A percentile compares a stretch with the other conserved stretches of the same genome.
These are phyloP conservation scores for Bipolaris gigantea DNA, from an alignment of 2,329 filamentous ascomycete genomes.

Conservation along the genomic window DNA sequence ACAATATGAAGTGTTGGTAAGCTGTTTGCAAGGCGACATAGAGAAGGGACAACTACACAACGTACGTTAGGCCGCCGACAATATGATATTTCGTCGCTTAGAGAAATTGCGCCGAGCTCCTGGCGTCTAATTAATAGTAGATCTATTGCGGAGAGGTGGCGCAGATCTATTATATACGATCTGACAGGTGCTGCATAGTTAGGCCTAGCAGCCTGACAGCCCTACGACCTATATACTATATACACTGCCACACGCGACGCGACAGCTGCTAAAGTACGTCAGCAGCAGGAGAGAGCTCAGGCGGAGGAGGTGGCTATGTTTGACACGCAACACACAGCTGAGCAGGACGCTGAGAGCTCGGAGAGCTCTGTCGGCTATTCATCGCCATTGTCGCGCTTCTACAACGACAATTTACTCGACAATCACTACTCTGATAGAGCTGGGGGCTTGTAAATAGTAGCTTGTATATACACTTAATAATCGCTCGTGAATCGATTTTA, in stretches of 20 bases:
- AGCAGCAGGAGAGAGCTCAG: background rate
- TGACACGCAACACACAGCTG: background rate
- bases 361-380: background rate
- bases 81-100: background rate
- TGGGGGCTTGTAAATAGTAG: too few species aligned
- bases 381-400: background rate
- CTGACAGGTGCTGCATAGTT: background rate
- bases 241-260: background rate
- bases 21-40: background rate
- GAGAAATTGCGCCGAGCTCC: background rate
- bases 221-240: background rate
- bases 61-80: background rate
- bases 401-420: background rate
- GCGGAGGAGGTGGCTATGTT: background rate
- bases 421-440: too few species aligned
- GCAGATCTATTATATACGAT: background rate
- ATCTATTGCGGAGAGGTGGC: background rate
- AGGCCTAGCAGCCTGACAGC: background rate
- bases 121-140: background rate
- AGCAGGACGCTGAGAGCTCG: background rate
- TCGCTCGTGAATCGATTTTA: too few species aligned
- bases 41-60: background rate
- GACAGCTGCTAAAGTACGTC: background rate
- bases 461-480: too few species aligned
- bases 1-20: background rate